These are phyloP conservation scores for Tetradesmus obliquus DNA, from an alignment of 139 green algal genomes.

Conservation along the genomic window DNA sequence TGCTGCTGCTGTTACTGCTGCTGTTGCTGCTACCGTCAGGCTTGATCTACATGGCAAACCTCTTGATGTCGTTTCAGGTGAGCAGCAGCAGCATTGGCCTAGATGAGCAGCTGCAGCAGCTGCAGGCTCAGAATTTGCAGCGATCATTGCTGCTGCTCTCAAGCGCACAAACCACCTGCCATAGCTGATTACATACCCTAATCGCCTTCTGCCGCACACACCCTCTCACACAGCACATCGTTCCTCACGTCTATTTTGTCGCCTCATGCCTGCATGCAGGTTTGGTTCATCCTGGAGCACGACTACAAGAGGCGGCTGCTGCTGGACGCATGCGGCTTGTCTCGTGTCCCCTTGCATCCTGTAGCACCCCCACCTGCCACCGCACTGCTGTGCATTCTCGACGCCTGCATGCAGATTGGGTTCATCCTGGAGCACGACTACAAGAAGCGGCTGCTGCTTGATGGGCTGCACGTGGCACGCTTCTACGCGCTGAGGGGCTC, in stretches of 20 bases:
- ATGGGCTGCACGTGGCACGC: conserved; percentile 19
- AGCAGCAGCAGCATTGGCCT: background rate
- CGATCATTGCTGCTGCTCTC: too few relatives aligned
- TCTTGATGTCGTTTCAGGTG: conserved; percentile 3
- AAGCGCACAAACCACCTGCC: too few relatives aligned
- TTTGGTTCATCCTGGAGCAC: conserved; percentile 35
- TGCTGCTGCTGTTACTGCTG: background rate
- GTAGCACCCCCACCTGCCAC: background rate
- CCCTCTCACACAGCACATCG: background rate
- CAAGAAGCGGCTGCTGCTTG: conserved; percentile 42
- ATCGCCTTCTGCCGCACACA: background rate
- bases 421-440: conserved; percentile 37
- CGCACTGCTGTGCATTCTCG: background rate
- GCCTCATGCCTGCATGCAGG: background rate
- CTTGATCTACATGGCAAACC: background rate
- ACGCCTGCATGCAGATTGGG: conserved; percentile 11
- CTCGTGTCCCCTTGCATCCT: background rate
- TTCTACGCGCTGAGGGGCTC: conserved; percentile 21
- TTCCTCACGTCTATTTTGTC: background rate
- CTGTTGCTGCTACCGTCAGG: background rate
- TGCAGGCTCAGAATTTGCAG: too few relatives aligned
- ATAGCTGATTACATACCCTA: background rate
- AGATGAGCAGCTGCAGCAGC: background rate
- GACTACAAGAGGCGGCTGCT: conserved; percentile 42
- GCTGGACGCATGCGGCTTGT: conserved; percentile 11